phyloP scores from a whole-genome alignment of 805 yeast genomes.

The Isabelozyma rhagii region DNA sequence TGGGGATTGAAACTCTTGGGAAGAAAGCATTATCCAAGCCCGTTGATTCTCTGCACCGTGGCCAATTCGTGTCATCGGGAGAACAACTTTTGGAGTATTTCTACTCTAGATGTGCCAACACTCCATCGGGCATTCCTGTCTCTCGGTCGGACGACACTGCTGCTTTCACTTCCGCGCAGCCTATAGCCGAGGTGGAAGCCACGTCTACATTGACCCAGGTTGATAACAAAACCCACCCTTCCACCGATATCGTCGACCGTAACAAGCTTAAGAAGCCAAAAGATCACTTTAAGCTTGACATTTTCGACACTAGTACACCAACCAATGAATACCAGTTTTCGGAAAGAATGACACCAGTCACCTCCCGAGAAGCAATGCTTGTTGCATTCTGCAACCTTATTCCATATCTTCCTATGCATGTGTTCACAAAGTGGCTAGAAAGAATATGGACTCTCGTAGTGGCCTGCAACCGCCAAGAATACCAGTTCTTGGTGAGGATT shows the following conservation, averaged over 20 bases:
- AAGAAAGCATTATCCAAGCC: constrained; percentile 31
- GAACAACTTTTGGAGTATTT: constrained; percentile 42
- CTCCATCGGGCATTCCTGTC: constrained; percentile 28
- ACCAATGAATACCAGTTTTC: constrained; percentile 16
- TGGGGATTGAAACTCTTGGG: constrained; percentile 58
- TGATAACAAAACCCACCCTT: constrained; percentile 10
- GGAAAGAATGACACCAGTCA: constrained; percentile 28
- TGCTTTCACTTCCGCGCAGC: constrained; percentile 34
- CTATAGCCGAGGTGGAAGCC: constrained; percentile 34
- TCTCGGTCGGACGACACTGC: constrained; percentile 1
- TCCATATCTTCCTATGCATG: constrained; percentile 47
- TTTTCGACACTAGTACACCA: constrained; percentile 6
- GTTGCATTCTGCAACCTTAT: constrained; percentile 47
- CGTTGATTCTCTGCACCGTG: constrained; percentile 4
- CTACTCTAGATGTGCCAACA: constrained; percentile 36
- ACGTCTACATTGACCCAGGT: constrained; percentile 30
- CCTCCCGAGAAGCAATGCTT: constrained; percentile 48
- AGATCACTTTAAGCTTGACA: constrained; percentile 15
- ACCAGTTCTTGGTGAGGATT: constrained; percentile 30
- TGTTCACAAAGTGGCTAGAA: constrained; percentile 46
- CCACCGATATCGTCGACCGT: constrained; percentile 21
- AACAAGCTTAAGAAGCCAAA: constrained; percentile 34
- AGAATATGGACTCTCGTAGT: constrained; percentile 35
- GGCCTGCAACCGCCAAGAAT: constrained; percentile 36
- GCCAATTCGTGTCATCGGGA: constrained; percentile 10